Percentiles rank a stretch among this genome's conserved stretches.
phyloP scores from a whole-genome alignment of 2,329 filamentous ascomycete species.

The Neofusicoccum umdonicola region DNA sequence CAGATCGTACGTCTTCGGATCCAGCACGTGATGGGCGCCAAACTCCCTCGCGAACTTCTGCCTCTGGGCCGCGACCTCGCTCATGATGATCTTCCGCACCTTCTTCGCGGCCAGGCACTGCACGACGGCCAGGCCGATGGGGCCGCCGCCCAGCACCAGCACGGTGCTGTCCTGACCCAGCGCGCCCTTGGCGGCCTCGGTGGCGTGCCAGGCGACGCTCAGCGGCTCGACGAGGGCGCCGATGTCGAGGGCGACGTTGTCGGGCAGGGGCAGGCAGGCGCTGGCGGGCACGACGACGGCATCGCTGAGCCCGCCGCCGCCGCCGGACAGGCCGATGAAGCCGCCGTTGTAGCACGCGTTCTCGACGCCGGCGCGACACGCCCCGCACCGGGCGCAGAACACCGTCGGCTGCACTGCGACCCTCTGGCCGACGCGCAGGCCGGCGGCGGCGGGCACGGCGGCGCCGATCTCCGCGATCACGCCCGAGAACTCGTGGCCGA shows the following conservation, averaged over 20 bases:
- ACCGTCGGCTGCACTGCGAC: conserved; percentile 62
- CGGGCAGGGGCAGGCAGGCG: conserved; percentile 52
- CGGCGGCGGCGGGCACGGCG: conserved; percentile 35
- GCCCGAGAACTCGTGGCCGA: conserved; percentile 66
- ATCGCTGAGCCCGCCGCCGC: conserved; percentile 57
- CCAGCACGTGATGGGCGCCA: conserved; percentile 55
- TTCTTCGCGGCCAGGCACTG: conserved; percentile 57
- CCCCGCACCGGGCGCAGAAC: conserved; percentile 55
- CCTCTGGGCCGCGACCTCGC: conserved; percentile 53
- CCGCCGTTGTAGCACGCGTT: conserved; percentile 60
- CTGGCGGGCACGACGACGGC: conserved; percentile 52
- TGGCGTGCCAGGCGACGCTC: conserved; percentile 63
- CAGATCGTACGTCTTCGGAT: conserved; percentile 53
- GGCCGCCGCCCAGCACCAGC: conserved; percentile 60
- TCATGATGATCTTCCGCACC: conserved; percentile 56
- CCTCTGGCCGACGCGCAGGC: conserved; percentile 52
- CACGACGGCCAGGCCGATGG: conserved; percentile 61
- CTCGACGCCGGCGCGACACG: conserved; percentile 52
- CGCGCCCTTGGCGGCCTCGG: neutral
- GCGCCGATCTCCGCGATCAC: conserved; percentile 58
- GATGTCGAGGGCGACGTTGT: conserved; percentile 52
- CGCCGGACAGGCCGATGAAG: conserved; percentile 52
- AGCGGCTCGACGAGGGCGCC: conserved; percentile 62
- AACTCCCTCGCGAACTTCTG: conserved; percentile 53
- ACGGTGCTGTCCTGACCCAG: conserved; percentile 43